Percentiles rank a stretch among this genome's conserved stretches.
phyloP scores from a whole-genome alignment of 2,329 filamentous ascomycete species.

The Penicillium sp. region DNA sequence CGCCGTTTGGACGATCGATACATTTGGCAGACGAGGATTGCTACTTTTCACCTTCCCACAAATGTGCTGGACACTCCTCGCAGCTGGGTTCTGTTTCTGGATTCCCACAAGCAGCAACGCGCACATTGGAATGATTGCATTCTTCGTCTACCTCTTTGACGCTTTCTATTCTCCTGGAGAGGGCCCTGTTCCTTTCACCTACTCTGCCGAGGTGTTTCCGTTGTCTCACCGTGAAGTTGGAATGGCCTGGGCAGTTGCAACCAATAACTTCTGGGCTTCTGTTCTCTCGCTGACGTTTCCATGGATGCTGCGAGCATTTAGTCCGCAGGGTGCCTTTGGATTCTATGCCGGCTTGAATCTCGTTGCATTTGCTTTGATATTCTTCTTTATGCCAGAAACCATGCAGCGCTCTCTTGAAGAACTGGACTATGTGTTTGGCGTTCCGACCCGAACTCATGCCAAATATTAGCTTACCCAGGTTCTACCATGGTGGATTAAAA shows the following conservation, averaged over 20 bases:
- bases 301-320: constrained; percentile 37
- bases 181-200: constrained; percentile 18
- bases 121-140: constrained; percentile 17
- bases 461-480: constrained; percentile 47
- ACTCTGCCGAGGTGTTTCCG: constrained; percentile 33
- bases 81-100: constrained; percentile 20
- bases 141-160: constrained; percentile 53
- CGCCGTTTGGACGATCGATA: constrained; percentile 24
- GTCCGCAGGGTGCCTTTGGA: constrained; percentile 45
- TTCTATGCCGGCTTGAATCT: constrained; percentile 52
- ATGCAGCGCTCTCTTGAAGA: constrained; percentile 46
- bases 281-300: constrained; percentile 40
- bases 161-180: constrained; percentile 57
- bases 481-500: constrained; percentile 52
- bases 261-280: constrained; percentile 36
- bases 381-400: constrained; percentile 48
- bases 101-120: constrained; percentile 10
- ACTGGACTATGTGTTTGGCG: constrained; percentile 46
- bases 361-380: constrained; percentile 50
- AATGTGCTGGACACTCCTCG: constrained; percentile 23
- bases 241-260: constrained; percentile 33
- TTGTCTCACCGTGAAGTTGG: constrained; percentile 41
- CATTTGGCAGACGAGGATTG: constrained; percentile 20
- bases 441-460: constrained; percentile 47
- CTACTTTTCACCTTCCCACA: constrained; percentile 23